These are phyloP conservation scores for Monosporascus sp. DNA, from an alignment of 2,329 filamentous ascomycete species.

Conservation along the genomic window DNA sequence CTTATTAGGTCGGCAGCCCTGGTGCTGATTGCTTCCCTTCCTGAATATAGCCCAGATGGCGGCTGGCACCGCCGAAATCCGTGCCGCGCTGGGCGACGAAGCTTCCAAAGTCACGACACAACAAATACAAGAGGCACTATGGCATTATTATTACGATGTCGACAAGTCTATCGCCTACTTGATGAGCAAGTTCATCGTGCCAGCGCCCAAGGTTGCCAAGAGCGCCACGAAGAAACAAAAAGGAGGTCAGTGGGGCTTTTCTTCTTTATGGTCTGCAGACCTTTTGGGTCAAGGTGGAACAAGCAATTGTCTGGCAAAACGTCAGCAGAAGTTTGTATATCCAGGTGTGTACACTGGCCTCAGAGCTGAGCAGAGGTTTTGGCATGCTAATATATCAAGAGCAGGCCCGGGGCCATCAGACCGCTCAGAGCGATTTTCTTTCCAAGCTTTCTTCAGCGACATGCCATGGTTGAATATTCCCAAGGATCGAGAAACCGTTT, in stretches of 20 bases:
- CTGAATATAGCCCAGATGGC: constrained; percentile 43
- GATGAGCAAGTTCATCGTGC: constrained; percentile 54
- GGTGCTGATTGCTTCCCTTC: background rate
- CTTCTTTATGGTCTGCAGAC: constrained; percentile 7
- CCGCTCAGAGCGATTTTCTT: constrained; percentile 19
- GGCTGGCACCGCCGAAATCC: constrained; percentile 61
- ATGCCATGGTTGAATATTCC: constrained; percentile 81
- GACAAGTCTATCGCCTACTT: constrained; percentile 80
- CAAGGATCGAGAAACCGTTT: constrained; percentile 55
- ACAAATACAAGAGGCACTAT: constrained; percentile 84
- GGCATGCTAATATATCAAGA: constrained; percentile 9
- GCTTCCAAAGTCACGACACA: constrained; percentile 49
- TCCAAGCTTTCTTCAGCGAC: constrained; percentile 68
- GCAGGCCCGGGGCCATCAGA: constrained; percentile 11
- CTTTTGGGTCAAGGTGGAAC: constrained; percentile 1
- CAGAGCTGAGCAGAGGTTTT: background rate
- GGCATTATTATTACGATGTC: constrained; percentile 95
- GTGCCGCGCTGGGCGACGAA: constrained; percentile 56
- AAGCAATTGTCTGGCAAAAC: constrained; percentile 3
- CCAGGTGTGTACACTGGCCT: constrained; percentile 13
- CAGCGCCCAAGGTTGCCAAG: constrained; percentile 34
- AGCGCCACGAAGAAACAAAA: constrained; percentile 33
- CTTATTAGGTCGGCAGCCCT: no score
- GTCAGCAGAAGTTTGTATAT: constrained; percentile 1
- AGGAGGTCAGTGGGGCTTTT: constrained; percentile 37